These are phyloP conservation scores for Trebouxia gelatinosa DNA, from an alignment of 163 green algal species.

Conservation along the genomic window DNA sequence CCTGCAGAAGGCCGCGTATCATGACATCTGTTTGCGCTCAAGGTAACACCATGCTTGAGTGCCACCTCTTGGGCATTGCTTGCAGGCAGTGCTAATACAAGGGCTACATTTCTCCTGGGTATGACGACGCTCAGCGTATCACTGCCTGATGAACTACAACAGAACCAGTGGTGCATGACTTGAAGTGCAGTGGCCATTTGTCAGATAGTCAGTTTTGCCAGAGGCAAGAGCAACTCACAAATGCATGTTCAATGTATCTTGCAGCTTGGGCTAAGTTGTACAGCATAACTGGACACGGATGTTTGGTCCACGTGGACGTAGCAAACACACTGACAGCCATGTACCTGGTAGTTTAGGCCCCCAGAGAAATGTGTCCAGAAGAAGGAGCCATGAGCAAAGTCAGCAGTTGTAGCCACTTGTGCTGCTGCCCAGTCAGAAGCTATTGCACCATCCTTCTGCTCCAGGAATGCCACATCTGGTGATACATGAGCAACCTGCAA, in stretches of 20 bases:
- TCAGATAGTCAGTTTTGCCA: neutral
- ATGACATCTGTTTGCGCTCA: neutral
- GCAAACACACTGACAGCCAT: neutral
- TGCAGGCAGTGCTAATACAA: neutral
- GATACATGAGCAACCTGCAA: slow-evolving; percentile 65
- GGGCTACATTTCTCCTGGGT: neutral
- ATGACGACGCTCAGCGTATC: neutral
- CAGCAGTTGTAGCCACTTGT: slow-evolving; percentile 61
- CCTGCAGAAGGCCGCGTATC: slow-evolving; percentile 34
- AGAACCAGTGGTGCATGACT: neutral
- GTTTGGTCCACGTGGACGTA: neutral
- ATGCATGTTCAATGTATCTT: too few species aligned
- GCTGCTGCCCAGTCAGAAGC: slow-evolving; percentile 54
- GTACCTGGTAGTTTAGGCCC: slow-evolving; percentile 75
- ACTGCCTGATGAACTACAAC: neutral
- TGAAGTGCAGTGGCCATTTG: neutral
- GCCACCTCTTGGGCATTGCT: neutral
- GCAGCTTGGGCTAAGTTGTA: neutral
- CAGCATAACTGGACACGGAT: neutral
- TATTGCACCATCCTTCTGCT: slow-evolving; percentile 38
- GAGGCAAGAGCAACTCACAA: too few species aligned
- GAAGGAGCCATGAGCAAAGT: slow-evolving; percentile 66
- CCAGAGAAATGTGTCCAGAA: slow-evolving; percentile 74
- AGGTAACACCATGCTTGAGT: too few species aligned
- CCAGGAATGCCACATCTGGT: slow-evolving; percentile 52